These are phyloP conservation scores for Cajanus cajan DNA, from an alignment of 306 rosid genomes.

Conservation along the genomic window DNA sequence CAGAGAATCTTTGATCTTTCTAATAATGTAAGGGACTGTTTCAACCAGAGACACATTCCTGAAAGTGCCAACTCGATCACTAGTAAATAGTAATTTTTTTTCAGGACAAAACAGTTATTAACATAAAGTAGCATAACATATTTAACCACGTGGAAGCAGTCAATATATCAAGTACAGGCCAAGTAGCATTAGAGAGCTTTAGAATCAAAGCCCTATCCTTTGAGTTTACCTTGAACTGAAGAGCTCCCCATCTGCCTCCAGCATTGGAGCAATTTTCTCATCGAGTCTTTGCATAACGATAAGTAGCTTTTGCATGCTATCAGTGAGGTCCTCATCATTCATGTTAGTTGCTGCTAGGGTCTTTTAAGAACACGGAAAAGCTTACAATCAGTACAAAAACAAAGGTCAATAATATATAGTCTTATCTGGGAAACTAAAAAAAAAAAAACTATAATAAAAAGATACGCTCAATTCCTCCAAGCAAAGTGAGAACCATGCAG, in stretches of 20 bases:
- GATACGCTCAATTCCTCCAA: not conserved
- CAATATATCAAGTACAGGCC: not conserved
- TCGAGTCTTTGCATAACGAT: conserved; percentile 98
- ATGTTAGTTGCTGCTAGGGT: conserved; percentile 92
- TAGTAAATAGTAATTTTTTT: not conserved
- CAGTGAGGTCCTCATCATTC: conserved; percentile 85
- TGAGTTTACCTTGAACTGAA: conserved; percentile 74
- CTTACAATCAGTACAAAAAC: conserved; percentile 8
- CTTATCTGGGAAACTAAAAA: not conserved
- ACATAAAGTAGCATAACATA: not conserved
- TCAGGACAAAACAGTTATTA: not conserved
- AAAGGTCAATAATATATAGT: not conserved
- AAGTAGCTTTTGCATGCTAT: conserved; percentile 91
- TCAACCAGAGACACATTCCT: not conserved
- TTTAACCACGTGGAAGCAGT: not conserved
- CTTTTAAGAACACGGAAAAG: conserved; percentile 47
- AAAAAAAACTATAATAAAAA: not conserved
- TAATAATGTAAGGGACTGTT: not conserved
- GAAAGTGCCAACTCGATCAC: not conserved
- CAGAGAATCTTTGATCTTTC: not conserved
- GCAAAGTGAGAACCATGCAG: not conserved
- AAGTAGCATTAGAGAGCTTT: conserved; percentile 5
- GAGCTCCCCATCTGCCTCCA: conserved; percentile 87
- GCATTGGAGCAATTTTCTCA: conserved; percentile 83
- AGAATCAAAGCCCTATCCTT: not conserved